Evolutionary conservation across 208 protist species (phyloP), one percentile per base, ranked within the genome.

Genomic region (Acanthamoeba sp.): DNA sequence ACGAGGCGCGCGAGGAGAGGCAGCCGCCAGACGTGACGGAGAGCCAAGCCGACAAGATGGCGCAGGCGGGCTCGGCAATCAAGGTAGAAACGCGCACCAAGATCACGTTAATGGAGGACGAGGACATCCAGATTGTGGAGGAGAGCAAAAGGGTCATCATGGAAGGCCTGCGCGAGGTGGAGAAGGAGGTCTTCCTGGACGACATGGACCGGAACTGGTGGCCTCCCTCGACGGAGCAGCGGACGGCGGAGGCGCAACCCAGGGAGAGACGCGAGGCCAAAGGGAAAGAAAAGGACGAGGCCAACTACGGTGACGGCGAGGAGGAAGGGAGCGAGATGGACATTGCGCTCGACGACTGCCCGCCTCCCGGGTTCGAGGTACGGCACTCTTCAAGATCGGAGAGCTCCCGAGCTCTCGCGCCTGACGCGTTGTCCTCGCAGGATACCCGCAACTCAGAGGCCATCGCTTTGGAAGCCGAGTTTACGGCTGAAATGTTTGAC

Each of bases 401-500:
- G 9, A 50, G 45, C 45, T 50, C n/a, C 9, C 45, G 12, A 16
- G 45, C 45, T 50, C 9, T 4, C 4, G 45, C 27, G 20, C 27
- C 16, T 57, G 52, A 24, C 52, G 2, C 27, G 27, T 64, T 27
- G 24, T 14, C 27, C 10, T 32, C 14, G 14, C 27, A 82, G 38
- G 38, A 45, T 48, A 24, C 42, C 36, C 38, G 73, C 38, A 82
- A 82, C 73, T 10, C 73, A 18, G 73, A 82, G 5, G 42, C 38
- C 0, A 9, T 82, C 6, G 73, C 73, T 22, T 24, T 42, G 9
- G 85, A 91, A 48, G 14, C 42, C 10, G 85, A 91, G 32, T 91
- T 91, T 34, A 91, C 85, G 6, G 85, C 52, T 0, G 85, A 91
- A 32, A 91, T 91, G 85, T 91, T 91, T 45, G 85, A 91, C 34